A percentile compares a stretch with the other conserved stretches of the same genome.
phyloP scores from a whole-genome alignment of 495 filamentous ascomycete species.

The Friedmanniomyces simplex region DNA sequence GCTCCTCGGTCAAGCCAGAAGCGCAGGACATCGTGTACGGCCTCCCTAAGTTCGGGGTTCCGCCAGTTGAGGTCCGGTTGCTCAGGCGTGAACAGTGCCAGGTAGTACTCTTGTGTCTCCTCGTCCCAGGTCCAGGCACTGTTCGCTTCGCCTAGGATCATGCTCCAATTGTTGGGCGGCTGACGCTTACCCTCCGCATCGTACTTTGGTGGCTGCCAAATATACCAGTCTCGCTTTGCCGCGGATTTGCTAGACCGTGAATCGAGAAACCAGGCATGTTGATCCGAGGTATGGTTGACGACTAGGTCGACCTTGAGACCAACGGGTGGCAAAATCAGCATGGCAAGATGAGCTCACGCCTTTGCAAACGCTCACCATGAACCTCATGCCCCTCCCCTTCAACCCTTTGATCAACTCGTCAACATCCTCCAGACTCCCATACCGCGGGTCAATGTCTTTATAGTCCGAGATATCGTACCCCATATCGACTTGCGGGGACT shows the following conservation, averaged over 20 bases:
- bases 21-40: slow-evolving; percentile 41
- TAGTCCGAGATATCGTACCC: slow-evolving; percentile 35
- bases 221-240: slow-evolving; percentile 51
- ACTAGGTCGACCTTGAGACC: slow-evolving; percentile 25
- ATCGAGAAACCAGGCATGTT: slow-evolving; percentile 49
- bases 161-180: slow-evolving; percentile 52
- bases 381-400: slow-evolving; percentile 41
- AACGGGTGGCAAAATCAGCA: not conserved
- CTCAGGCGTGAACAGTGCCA: slow-evolving; percentile 41
- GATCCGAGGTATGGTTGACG: slow-evolving; percentile 48
- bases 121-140: slow-evolving; percentile 47
- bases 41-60: slow-evolving; percentile 37
- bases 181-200: slow-evolving; percentile 39
- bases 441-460: slow-evolving; percentile 38
- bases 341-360: not conserved
- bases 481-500: slow-evolving; percentile 35
- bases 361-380: slow-evolving; percentile 41
- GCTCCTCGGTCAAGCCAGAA: slow-evolving; percentile 46
- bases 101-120: slow-evolving; percentile 42
- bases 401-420: slow-evolving; percentile 41
- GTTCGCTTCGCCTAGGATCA: slow-evolving; percentile 40
- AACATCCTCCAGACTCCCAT: slow-evolving; percentile 46
- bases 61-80: slow-evolving; percentile 51
- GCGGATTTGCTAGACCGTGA: slow-evolving; percentile 37
- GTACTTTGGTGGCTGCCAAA: slow-evolving; percentile 44